Evolutionary conservation across 371 early-diverging fungal genomes (phyloP), one percentile per base, ranked within the genome.

Genomic region (Mucor circinelloides): DNA sequence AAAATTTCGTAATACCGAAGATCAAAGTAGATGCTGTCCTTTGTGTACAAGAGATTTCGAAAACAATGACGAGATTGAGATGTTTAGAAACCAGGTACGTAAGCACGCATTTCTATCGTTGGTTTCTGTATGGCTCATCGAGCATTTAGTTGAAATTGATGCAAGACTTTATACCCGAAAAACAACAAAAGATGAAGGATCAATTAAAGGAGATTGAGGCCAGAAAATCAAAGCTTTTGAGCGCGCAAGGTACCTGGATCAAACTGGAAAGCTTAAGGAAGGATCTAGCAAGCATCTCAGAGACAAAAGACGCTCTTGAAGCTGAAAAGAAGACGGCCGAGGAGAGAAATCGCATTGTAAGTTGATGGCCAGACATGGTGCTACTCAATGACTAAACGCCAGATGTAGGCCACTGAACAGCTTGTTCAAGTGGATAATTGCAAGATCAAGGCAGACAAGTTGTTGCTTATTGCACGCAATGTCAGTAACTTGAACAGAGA

Each of bases 41-140:
- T 72, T 94, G 3, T 95, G 95, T 75, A 73, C 67, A n/a, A 85
- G 91, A 17, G 79, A 72, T 0, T 92, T 90, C 71, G 57, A 63
- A 7, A 68, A 73, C 40, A 78, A 81, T 8, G 60, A 71, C 2
- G 89, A 90, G 28, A 75, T 82, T 15, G 74, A 79, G 15, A 62
- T 67, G 6, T 91, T 94, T 65, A 32, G 86, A 2, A 48, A 66
- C 30, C 82, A 75, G 81, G 56, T 56, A 56, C 15, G 6, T 52
- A 5, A 21, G n/a, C 46, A 8, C 21, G 2, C 7, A 2, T n/a
- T 1, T 19, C n/a, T 46, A 9, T 1, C 21, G 46, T 1, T 21
- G 15, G 15, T 7, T n/a, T 19, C 2, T 38, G 38, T 38, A 10
- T 48, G 8, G 12, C 25, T 52, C 3, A 52, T 6, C 13, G 8